Conservation (phyloP, 2,329 filamentous ascomycete genomes). For the Blastomyces silverae region DNA sequence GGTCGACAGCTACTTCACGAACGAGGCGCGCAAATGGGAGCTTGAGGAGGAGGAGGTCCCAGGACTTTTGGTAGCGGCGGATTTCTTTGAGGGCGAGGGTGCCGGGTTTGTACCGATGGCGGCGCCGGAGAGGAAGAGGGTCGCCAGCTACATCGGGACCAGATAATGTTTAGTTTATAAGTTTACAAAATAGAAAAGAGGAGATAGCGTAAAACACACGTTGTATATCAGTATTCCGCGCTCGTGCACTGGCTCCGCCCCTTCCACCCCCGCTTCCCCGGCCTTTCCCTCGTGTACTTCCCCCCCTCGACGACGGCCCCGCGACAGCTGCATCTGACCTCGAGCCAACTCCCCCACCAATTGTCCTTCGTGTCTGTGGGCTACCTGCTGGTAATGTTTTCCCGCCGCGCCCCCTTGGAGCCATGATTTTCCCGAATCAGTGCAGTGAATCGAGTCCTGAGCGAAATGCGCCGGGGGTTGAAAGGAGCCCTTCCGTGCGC, state of each 20-base stretch:
- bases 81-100: slow-evolving; percentile 89
- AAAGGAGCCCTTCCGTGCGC: background rate
- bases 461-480: background rate
- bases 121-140: slow-evolving; percentile 60
- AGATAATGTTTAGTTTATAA: background rate
- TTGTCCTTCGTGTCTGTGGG: slow-evolving; percentile 14
- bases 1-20: slow-evolving; percentile 49
- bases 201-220: slow-evolving; percentile 28
- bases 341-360: slow-evolving; percentile 15
- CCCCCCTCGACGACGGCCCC: slow-evolving; percentile 15
- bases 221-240: slow-evolving; percentile 33
- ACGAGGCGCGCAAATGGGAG: slow-evolving; percentile 46
- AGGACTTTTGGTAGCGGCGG: slow-evolving; percentile 78
- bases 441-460: background rate
- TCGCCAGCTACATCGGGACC: slow-evolving; percentile 55
- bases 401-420: slow-evolving; percentile 17
- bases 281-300: slow-evolving; percentile 2
- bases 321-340: slow-evolving; percentile 10
- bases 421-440: slow-evolving; percentile 11
- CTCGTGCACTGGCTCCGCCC: slow-evolving; percentile 19
- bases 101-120: slow-evolving; percentile 64
- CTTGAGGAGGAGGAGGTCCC: slow-evolving; percentile 70
- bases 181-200: background rate
- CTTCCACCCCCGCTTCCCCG: slow-evolving; percentile 16
- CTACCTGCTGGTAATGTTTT: slow-evolving; percentile 15